Percentiles rank a stretch among this genome's conserved stretches.
Conservation (phyloP, 768 basidiomycete genomes). For the Panellus pusillus region DNA sequence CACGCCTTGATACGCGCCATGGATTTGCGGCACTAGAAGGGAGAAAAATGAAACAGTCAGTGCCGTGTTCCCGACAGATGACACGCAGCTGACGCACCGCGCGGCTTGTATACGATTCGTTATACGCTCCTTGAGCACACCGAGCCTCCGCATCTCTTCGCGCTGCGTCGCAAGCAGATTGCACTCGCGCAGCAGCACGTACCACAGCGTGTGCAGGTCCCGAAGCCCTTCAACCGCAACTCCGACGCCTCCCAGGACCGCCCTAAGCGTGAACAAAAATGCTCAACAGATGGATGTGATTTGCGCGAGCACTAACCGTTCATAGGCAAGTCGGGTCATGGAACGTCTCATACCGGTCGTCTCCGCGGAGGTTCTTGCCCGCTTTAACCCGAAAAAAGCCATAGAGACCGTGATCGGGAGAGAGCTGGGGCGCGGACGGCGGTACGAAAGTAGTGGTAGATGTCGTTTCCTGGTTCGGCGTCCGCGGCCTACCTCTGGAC, state of each 20-base stretch:
- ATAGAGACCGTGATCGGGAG: conserved; percentile 71
- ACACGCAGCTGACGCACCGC: conserved; percentile 36
- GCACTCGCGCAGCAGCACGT: conserved; percentile 81
- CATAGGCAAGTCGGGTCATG: conserved; percentile 5
- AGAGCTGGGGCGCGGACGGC: conserved; percentile 5
- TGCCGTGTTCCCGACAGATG: background rate
- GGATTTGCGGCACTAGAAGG: conserved; percentile 76
- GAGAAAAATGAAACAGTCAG: conserved; percentile 10
- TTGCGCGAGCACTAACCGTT: conserved; percentile 18
- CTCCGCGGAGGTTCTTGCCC: conserved; percentile 42
- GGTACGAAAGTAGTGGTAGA: conserved; percentile 3
- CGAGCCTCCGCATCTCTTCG: conserved; percentile 71
- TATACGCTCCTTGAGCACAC: conserved; percentile 28
- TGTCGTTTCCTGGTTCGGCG: background rate
- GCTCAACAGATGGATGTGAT: conserved; percentile 26
- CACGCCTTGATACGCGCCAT: conserved; percentile 96
- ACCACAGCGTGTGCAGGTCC: conserved; percentile 95
- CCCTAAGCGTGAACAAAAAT: conserved; percentile 50
- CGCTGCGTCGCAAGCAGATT: conserved; percentile 89
- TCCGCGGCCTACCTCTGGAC: conserved; percentile 3
- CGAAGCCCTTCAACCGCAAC: conserved; percentile 87
- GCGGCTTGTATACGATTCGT: conserved; percentile 34
- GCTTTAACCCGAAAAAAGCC: conserved; percentile 70
- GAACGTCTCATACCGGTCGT: conserved; percentile 51
- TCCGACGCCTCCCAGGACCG: conserved; percentile 87